A percentile compares a stretch with the other conserved stretches of the same genome.
phyloP scores from a whole-genome alignment of 768 basidiomycete genomes.

The Lepiota brunneoincarnata region DNA sequence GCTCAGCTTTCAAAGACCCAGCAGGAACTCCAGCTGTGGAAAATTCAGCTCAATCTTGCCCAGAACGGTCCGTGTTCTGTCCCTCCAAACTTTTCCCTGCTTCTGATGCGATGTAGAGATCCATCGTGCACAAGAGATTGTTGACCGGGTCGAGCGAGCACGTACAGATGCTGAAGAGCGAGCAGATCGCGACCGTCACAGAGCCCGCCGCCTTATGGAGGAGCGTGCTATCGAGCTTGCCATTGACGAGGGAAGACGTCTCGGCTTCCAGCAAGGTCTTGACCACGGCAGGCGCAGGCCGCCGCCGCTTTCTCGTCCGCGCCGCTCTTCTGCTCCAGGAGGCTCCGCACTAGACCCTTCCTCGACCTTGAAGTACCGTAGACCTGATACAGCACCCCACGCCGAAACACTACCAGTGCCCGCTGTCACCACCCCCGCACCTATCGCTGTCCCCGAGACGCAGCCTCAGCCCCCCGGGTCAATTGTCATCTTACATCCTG shows the following conservation, averaged over 20 bases:
- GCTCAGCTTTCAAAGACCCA: constrained; percentile 27
- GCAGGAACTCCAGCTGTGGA: constrained; percentile 56
- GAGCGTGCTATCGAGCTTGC: constrained; percentile 47
- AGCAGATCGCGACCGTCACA: constrained; percentile 42
- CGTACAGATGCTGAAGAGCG: constrained; percentile 48
- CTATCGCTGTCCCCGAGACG: constrained; percentile 18
- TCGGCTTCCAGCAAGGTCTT: constrained; percentile 51
- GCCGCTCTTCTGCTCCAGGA: no score
- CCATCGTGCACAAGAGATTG: constrained; percentile 48
- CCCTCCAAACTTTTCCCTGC: not conserved
- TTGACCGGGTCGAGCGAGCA: constrained; percentile 45
- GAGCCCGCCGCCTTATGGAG: constrained; percentile 42
- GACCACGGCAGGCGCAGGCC: constrained; percentile 22
- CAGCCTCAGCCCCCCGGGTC: constrained; percentile 21
- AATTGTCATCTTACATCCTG: constrained; percentile 12
- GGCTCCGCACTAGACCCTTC: not conserved
- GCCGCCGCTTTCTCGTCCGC: not conserved
- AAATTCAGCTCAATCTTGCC: constrained; percentile 54
- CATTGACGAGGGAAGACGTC: constrained; percentile 49
- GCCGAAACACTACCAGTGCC: constrained; percentile 16
- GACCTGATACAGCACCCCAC: constrained; percentile 19
- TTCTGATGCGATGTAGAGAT: constrained; percentile 35
- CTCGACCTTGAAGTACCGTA: not conserved
- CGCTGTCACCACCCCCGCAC: constrained; percentile 21
- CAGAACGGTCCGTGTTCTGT: constrained; percentile 36